Evolutionary conservation across 2,329 filamentous ascomycete genomes (phyloP).

Genomic region (Phaeosphaeria sp.): DNA sequence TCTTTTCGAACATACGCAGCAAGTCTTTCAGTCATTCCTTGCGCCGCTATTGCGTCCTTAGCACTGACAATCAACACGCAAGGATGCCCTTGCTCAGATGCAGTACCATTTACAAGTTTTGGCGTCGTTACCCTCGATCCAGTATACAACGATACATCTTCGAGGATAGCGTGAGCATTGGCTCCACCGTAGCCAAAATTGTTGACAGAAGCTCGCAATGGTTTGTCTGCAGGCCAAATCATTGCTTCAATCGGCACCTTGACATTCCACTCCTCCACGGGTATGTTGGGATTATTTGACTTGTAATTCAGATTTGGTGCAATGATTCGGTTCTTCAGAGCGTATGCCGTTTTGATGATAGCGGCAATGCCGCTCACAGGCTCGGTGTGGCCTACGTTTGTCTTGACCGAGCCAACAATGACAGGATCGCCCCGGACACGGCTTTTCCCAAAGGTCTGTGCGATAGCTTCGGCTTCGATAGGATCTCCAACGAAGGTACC

Average conservation of each 20-base stretch:
- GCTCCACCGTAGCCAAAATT: constrained; percentile 31
- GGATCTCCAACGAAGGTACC: constrained; percentile 34
- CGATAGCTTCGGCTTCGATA: constrained; percentile 18
- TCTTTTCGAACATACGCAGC: not conserved
- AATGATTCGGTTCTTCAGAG: constrained; percentile 41
- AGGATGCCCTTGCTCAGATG: too few species aligned
- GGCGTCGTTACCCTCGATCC: too few species aligned
- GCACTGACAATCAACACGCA: not conserved
- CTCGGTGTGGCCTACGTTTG: constrained; percentile 29
- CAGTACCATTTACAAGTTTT: too few species aligned
- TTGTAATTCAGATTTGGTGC: constrained; percentile 36
- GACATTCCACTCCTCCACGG: not conserved
- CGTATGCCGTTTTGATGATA: constrained; percentile 32
- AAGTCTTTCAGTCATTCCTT: not conserved
- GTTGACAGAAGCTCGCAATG: constrained; percentile 22
- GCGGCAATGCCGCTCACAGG: constrained; percentile 25
- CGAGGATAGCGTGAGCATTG: constrained; percentile 18
- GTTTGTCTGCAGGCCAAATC: constrained; percentile 7
- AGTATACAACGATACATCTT: constrained; percentile 7
- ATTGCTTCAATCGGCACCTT: not conserved
- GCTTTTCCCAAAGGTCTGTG: not conserved
- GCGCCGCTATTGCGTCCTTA: not conserved
- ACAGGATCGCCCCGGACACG: not conserved
- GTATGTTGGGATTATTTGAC: constrained; percentile 30
- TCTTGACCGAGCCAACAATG: constrained; percentile 28